Evolutionary conservation across 2,329 filamentous ascomycete species (phyloP).

Genomic region (Cyphellophora europaea): DNA sequence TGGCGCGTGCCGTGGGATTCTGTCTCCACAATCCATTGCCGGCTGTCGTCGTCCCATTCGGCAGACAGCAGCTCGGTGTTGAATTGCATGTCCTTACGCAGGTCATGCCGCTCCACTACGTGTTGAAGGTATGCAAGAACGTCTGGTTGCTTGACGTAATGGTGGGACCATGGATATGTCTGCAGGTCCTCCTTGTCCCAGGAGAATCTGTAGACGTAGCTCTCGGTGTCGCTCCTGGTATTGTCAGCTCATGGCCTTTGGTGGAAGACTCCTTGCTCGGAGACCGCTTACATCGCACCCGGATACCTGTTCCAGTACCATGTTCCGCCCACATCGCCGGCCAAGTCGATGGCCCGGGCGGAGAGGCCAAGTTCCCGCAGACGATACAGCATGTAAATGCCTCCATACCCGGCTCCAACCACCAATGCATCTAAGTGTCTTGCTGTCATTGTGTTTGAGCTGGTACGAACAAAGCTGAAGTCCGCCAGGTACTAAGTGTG

Average conservation of each 20-base stretch:
- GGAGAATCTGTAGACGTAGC: conserved; percentile 38
- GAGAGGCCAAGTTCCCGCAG: conserved; percentile 19
- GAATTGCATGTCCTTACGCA: conserved; percentile 37
- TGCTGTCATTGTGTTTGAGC: conserved; percentile 26
- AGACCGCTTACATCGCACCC: conserved; percentile 32
- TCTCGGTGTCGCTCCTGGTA: conserved; percentile 30
- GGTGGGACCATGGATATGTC: conserved; percentile 18
- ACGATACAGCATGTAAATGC: conserved; percentile 19
- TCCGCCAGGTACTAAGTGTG: no score
- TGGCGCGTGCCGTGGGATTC: conserved; percentile 23
- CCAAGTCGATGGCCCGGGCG: conserved; percentile 26
- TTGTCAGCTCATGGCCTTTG: no score
- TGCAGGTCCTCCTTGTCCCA: conserved; percentile 36
- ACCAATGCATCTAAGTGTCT: conserved; percentile 11
- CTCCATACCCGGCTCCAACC: conserved; percentile 13
- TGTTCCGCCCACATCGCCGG: conserved; percentile 21
- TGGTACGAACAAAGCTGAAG: no score
- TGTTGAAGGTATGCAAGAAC: conserved; percentile 37
- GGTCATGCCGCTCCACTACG: conserved; percentile 33
- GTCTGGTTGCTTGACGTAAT: conserved; percentile 27
- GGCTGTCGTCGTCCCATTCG: conserved; percentile 25
- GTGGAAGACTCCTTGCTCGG: no score
- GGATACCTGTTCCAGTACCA: conserved; percentile 52
- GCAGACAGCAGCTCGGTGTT: conserved; percentile 32
- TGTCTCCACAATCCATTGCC: conserved; percentile 35